A percentile compares a stretch with the other conserved stretches of the same genome.
Conservation (phyloP, 1,284 basidiomycete genomes). For the Ganoderma resinaceum region DNA sequence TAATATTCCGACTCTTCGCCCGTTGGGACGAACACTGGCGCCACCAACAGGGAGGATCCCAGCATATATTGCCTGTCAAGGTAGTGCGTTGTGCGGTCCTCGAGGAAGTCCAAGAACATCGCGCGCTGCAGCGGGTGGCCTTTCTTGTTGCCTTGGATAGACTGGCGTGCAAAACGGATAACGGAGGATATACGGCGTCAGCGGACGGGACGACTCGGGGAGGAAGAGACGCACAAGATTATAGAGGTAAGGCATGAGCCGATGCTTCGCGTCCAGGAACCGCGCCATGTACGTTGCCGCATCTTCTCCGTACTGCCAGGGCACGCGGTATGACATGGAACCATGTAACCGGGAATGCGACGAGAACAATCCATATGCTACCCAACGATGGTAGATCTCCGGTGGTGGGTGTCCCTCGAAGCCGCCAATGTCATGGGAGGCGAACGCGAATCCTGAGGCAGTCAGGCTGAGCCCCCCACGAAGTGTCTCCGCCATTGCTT, state of each 20-base stretch:
- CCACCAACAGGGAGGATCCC: conserved; percentile 73
- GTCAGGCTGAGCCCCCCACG: conserved; percentile 73
- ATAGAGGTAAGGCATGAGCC: conserved; percentile 80
- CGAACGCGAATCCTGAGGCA: conserved; percentile 72
- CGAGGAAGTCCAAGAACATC: conserved; percentile 78
- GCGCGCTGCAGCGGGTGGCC: conserved; percentile 74
- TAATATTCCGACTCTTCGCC: conserved; percentile 71
- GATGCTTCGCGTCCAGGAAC: conserved; percentile 71
- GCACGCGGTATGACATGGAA: conserved; percentile 75
- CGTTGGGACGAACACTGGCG: conserved; percentile 71
- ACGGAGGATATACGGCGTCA: neutral
- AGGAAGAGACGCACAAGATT: conserved; percentile 53
- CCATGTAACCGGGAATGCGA: conserved; percentile 78
- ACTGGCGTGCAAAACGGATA: conserved; percentile 44
- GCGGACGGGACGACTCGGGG: too few relatives aligned
- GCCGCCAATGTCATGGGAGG: conserved; percentile 80
- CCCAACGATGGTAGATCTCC: conserved; percentile 78
- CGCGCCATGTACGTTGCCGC: conserved; percentile 71
- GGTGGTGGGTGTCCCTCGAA: conserved; percentile 78
- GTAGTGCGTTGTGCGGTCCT: conserved; percentile 67
- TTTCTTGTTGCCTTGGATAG: conserved; percentile 61
- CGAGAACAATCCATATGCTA: conserved; percentile 76
- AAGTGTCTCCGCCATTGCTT: conserved; percentile 80
- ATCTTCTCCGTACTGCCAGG: conserved; percentile 79
- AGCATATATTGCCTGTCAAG: conserved; percentile 78